These are phyloP conservation scores for Chenopodium quinoa DNA, from an alignment of 148 eudicot species.

Conservation along the genomic window DNA sequence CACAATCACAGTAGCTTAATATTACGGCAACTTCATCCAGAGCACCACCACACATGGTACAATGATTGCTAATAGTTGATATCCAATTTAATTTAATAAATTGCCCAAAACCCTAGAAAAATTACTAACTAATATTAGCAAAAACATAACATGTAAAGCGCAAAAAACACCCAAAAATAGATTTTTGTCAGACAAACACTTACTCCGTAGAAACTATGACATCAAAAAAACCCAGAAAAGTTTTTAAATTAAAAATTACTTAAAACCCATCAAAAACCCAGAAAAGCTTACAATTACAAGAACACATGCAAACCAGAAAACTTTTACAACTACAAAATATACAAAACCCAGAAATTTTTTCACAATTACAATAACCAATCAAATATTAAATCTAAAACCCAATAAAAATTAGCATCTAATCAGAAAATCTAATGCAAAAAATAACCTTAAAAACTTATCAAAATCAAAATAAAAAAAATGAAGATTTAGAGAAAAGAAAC, in stretches of 20 bases:
- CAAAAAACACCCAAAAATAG: too few species aligned
- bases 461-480: not conserved
- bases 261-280: not conserved
- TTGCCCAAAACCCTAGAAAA: not conserved
- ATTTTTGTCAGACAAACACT: too few species aligned
- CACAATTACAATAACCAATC: not conserved
- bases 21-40: conserved; percentile 5
- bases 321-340: not conserved
- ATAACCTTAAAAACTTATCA: not conserved
- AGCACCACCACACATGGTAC: conserved; percentile 15
- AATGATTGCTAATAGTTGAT: conserved; percentile 26
- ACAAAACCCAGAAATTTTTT: too few species aligned
- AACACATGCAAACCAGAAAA: not conserved
- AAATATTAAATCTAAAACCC: not conserved
- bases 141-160: conserved; percentile 3
- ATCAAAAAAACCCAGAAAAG: not conserved
- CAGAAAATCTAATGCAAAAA: not conserved
- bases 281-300: not conserved
- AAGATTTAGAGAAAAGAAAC: conserved; percentile 15
- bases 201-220: too few species aligned
- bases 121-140: not conserved
- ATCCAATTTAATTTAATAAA: not conserved
- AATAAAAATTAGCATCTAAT: not conserved
- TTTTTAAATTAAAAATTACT: not conserved
- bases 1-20: not conserved